A percentile compares a stretch with the other conserved stretches of the same genome.
Evolutionary conservation across 179 eudicot species (phyloP).

Genomic region (Beta lomatogona): DNA sequence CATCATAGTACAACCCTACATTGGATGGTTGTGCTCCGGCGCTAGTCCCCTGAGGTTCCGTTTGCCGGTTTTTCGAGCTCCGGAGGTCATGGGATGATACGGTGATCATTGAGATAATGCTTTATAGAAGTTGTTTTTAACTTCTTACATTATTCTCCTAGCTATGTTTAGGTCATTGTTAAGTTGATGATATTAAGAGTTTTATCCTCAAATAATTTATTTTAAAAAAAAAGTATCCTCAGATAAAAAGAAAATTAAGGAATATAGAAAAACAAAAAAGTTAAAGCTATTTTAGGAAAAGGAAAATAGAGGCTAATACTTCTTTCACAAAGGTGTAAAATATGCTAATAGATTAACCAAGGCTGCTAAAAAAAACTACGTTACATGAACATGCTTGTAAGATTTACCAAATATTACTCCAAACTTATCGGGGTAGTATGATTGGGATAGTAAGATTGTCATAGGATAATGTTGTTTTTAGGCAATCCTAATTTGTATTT

Average conservation of each 20-base stretch:
- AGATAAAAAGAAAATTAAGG: no score
- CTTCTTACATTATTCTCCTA: neutral
- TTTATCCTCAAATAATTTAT: neutral
- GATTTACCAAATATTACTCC: neutral
- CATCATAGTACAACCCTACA: neutral
- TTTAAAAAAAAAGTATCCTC: no score
- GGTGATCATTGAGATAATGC: slow-evolving; percentile 23
- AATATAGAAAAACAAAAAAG: neutral
- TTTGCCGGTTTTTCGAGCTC: neutral
- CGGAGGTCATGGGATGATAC: slow-evolving; percentile 12
- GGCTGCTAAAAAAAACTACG: neutral
- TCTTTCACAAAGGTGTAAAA: neutral
- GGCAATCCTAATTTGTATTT: neutral
- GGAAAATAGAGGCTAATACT: neutral
- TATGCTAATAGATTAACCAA: neutral
- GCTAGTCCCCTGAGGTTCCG: neutral
- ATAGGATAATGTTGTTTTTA: neutral
- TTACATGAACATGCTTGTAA: slow-evolving; percentile 2
- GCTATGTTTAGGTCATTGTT: neutral
- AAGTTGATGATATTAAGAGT: neutral
- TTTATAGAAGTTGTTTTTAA: neutral
- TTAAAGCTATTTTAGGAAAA: slow-evolving; percentile 9
- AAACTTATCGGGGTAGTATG: neutral
- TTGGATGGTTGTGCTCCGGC: neutral
- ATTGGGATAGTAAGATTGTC: neutral